These are phyloP conservation scores for Colletotrichum horii DNA, from an alignment of 2,329 filamentous ascomycete species.

Conservation along the genomic window DNA sequence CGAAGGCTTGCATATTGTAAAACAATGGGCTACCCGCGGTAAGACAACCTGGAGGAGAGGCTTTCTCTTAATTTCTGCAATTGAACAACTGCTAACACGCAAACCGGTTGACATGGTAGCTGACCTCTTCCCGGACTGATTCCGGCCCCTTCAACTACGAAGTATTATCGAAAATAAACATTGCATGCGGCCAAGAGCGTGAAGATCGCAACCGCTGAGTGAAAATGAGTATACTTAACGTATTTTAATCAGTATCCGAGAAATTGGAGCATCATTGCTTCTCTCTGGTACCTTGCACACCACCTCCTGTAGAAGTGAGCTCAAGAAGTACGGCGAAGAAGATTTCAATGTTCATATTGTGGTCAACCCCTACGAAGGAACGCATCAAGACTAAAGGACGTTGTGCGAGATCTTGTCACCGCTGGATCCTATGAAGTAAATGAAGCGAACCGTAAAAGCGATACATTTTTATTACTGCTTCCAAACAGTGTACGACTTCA, in stretches of 20 bases:
- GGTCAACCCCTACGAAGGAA: neutral
- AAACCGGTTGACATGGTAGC: neutral
- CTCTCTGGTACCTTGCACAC: no score
- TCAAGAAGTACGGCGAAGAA: neutral
- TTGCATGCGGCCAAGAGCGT: neutral
- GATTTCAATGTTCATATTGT: neutral
- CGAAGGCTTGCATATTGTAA: neutral
- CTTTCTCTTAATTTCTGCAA: neutral
- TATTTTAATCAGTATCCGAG: neutral
- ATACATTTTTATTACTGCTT: neutral
- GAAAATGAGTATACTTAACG: rapidly evolving
- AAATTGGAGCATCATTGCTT: neutral
- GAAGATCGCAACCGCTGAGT: neutral
- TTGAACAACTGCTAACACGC: neutral
- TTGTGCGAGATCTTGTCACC: rapidly evolving
- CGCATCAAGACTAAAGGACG: neutral
- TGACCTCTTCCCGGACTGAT: neutral
- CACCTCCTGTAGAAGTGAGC: no score
- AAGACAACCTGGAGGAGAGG: neutral
- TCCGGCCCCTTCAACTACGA: neutral
- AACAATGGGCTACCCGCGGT: neutral
- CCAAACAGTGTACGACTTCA: neutral
- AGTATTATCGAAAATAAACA: neutral
- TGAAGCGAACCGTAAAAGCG: neutral
- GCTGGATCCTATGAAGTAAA: neutral